Conservation (phyloP, 352 stramenopile genomes). For the Globisporangium spiculum region DNA sequence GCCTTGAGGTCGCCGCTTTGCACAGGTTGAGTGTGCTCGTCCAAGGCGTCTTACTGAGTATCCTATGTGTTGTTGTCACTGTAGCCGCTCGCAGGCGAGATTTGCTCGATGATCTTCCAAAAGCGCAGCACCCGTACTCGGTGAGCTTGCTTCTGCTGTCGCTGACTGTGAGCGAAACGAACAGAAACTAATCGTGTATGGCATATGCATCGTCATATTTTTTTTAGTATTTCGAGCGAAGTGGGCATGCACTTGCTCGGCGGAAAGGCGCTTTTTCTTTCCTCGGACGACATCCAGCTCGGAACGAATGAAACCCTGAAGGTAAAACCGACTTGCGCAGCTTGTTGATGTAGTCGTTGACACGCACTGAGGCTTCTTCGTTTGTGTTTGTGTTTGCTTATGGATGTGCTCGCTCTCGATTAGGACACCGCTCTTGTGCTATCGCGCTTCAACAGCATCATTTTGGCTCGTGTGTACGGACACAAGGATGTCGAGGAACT, state of each 20-base stretch:
- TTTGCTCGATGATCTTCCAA: constrained; percentile 94
- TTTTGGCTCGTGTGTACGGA: constrained; percentile 95
- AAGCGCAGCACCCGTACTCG: constrained; percentile 92
- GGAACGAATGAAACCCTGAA: constrained; percentile 97
- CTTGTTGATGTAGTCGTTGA: not conserved
- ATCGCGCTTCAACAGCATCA: constrained; percentile 95
- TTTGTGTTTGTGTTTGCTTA: not conserved
- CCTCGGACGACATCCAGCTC: constrained; percentile 97
- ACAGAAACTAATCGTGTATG: not conserved
- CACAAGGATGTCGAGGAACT: constrained; percentile 91
- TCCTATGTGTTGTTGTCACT: too few relatives aligned
- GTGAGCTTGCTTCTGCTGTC: constrained; percentile 6
- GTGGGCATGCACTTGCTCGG: constrained; percentile 96
- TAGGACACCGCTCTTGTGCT: constrained; percentile 83
- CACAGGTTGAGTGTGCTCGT: not conserved
- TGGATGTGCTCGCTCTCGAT: not conserved
- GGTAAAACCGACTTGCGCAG: constrained; percentile 3
- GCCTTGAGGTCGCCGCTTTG: not conserved
- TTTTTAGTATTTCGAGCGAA: constrained; percentile 85
- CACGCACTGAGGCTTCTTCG: not conserved
- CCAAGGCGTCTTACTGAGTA: not conserved
- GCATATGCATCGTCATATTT: not conserved
- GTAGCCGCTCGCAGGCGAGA: constrained; percentile 61
- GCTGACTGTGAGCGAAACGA: not conserved
- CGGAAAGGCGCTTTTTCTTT: constrained; percentile 96